A percentile compares a stretch with the other conserved stretches of the same genome.
These are phyloP conservation scores for Balakata baccata DNA, from an alignment of 345 rosid species.

Conservation along the genomic window DNA sequence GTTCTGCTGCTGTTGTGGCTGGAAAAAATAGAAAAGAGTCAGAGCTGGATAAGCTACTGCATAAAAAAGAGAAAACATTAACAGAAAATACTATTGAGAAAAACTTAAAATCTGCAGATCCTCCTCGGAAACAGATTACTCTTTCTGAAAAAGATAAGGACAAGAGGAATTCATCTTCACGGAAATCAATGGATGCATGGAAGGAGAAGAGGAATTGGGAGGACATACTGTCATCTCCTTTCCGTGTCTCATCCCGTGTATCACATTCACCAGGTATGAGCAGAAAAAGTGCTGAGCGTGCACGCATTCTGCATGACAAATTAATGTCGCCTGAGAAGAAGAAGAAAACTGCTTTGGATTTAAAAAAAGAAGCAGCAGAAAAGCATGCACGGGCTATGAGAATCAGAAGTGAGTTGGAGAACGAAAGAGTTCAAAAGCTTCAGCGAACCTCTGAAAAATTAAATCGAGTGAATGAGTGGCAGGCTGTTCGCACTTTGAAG, in stretches of 20 bases:
- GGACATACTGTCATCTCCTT: slow-evolving; percentile 67
- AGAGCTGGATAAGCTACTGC: slow-evolving; percentile 40
- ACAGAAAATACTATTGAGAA: slow-evolving; percentile 37
- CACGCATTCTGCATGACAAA: slow-evolving; percentile 60
- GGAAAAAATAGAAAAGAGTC: slow-evolving; percentile 53
- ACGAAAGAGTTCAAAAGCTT: slow-evolving; percentile 68
- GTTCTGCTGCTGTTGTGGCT: slow-evolving; percentile 27
- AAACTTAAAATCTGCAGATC: slow-evolving; percentile 39
- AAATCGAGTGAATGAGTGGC: slow-evolving; percentile 75
- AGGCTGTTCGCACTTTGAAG: slow-evolving; percentile 66
- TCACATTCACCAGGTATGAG: slow-evolving; percentile 63
- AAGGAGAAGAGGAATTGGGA: slow-evolving; percentile 80
- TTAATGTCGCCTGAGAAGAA: slow-evolving; percentile 76
- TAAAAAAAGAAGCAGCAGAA: slow-evolving; percentile 72
- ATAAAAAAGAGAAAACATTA: slow-evolving; percentile 43
- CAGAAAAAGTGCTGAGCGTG: slow-evolving; percentile 69
- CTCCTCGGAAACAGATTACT: slow-evolving; percentile 36
- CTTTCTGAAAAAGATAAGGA: slow-evolving; percentile 52
- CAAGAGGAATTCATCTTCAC: slow-evolving; percentile 45
- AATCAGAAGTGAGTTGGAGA: slow-evolving; percentile 69
- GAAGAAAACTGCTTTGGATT: slow-evolving; percentile 64
- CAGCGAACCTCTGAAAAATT: slow-evolving; percentile 74
- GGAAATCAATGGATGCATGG: slow-evolving; percentile 78
- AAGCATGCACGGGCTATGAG: slow-evolving; percentile 76
- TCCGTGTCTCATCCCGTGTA: slow-evolving; percentile 52